Percentiles rank a stretch among this genome's conserved stretches.
phyloP scores from a whole-genome alignment of 352 stramenopile species.

The Phytophthora fragariaefolia region DNA sequence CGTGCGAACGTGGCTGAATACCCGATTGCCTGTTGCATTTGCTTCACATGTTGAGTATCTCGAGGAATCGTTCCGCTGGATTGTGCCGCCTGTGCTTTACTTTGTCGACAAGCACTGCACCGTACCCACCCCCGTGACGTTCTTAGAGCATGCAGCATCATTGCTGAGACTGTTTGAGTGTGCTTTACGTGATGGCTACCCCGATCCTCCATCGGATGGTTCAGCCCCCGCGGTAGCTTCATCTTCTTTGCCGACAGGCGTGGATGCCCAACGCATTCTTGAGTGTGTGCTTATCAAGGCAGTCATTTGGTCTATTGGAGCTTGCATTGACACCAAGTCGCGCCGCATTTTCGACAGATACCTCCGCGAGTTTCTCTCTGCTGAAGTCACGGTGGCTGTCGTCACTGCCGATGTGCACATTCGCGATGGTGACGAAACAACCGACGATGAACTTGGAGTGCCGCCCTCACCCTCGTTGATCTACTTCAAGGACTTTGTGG shows the following conservation, averaged over 20 bases:
- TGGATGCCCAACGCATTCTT: constrained; percentile 77
- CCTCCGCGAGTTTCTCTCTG: constrained; percentile 73
- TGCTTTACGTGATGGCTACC: constrained; percentile 60
- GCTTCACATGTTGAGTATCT: constrained; percentile 51
- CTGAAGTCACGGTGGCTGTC: constrained; percentile 35
- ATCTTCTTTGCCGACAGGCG: constrained; percentile 37
- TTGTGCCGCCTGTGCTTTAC: constrained; percentile 91
- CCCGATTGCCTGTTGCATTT: constrained; percentile 49
- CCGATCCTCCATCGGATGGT: constrained; percentile 28
- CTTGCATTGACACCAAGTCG: constrained; percentile 89
- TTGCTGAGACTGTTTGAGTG: constrained; percentile 86
- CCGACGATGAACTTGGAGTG: constrained; percentile 32
- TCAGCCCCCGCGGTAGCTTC: constrained; percentile 43
- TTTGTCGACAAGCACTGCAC: constrained; percentile 93
- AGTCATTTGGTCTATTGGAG: constrained; percentile 92
- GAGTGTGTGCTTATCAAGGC: constrained; percentile 91
- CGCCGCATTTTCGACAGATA: constrained; percentile 86
- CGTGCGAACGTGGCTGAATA: constrained; percentile 87
- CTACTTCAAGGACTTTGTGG: constrained; percentile 84
- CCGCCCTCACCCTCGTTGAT: constrained; percentile 39
- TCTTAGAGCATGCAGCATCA: constrained; percentile 90
- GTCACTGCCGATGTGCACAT: constrained; percentile 15
- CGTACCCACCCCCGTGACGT: constrained; percentile 88
- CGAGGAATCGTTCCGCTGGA: constrained; percentile 87
- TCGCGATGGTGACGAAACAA: constrained; percentile 17